phyloP scores from a whole-genome alignment of 164 flowering plant species.

The Vitis cinerea region DNA sequence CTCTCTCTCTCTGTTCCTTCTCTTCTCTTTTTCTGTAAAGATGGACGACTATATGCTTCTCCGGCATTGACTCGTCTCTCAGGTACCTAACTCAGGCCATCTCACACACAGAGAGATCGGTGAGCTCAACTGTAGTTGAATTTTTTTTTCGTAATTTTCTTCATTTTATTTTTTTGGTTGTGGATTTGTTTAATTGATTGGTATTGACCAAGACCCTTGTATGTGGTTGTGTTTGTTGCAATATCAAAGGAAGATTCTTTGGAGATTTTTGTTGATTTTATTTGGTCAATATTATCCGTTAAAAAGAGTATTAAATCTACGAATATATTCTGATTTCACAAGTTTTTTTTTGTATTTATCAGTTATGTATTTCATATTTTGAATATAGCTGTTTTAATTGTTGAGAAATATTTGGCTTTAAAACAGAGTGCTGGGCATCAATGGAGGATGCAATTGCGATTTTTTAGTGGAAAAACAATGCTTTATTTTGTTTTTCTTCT shows the following conservation, averaged over 20 bases:
- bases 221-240: background rate
- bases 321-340: constrained; percentile 10
- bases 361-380: constrained; percentile 6
- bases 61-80: constrained; percentile 27
- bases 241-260: constrained; percentile 12
- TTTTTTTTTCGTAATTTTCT: background rate
- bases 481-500: background rate
- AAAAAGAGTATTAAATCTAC: constrained; percentile 8
- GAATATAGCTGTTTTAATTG: background rate
- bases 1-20: constrained; percentile 18
- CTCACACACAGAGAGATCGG: constrained; percentile 16
- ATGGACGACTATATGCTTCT: constrained; percentile 13
- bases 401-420: background rate
- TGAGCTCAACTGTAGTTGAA: constrained; percentile 7
- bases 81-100: background rate
- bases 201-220: background rate
- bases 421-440: background rate
- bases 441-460: background rate
- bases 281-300: constrained; percentile 1
- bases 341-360: constrained; percentile 1
- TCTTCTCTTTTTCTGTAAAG: background rate
- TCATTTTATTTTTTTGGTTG: background rate
- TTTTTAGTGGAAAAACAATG: background rate
- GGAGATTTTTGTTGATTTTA: constrained; percentile 11
- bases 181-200: constrained; percentile 2